Percentiles rank a stretch among this genome's conserved stretches.
These are phyloP conservation scores for Dictyostelium firmibasis DNA, from an alignment of 78 protist genomes.

Conservation along the genomic window DNA sequence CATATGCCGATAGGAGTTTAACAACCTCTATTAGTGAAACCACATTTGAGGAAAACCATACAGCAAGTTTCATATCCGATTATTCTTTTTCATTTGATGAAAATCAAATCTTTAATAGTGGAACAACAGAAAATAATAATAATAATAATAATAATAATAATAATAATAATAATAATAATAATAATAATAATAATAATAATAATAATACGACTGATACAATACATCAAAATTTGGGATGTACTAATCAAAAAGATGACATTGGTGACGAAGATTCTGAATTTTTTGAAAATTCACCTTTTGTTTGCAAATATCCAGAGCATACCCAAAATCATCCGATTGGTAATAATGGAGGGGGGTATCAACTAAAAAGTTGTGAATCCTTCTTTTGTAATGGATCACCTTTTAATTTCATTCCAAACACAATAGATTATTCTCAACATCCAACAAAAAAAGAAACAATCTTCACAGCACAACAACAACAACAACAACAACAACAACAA, in stretches of 20 bases:
- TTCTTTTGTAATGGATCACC: neutral
- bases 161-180: neutral
- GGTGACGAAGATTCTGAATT: neutral
- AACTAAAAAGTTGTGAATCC: neutral
- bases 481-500: neutral
- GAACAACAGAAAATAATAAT: neutral
- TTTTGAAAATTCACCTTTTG: neutral
- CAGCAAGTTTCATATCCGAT: neutral
- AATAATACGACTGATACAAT: neutral
- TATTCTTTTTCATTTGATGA: constrained; percentile 9
- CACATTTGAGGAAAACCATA: neutral
- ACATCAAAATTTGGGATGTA: neutral
- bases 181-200: no score
- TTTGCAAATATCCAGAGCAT: neutral
- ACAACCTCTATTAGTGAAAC: neutral
- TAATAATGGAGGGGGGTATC: neutral
- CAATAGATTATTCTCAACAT: neutral
- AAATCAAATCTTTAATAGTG: neutral
- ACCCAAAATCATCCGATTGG: neutral
- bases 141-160: neutral
- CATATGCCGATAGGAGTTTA: neutral
- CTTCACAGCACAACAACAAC: neutral
- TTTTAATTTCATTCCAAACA: neutral
- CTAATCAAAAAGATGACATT: neutral
- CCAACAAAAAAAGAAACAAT: neutral